Evolutionary conservation across 83 land plant genomes (phyloP).

Genomic region (Larix sibirica): DNA sequence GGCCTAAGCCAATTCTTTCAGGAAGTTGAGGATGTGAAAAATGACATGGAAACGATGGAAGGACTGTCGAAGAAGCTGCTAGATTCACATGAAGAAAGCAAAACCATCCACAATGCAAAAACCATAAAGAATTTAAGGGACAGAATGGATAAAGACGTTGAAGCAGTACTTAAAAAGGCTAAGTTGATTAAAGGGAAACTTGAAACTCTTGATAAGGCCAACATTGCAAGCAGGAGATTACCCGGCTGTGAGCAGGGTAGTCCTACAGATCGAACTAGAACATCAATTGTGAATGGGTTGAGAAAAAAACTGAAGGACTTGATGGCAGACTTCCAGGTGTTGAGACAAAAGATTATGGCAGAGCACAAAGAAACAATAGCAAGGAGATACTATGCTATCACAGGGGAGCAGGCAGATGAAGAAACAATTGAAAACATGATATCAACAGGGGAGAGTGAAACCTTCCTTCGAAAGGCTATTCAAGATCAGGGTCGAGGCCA

Average conservation of each 20-base stretch:
- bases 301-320: constrained; percentile 58
- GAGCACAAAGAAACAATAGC: constrained; percentile 58
- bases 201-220: constrained; percentile 55
- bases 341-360: constrained; percentile 31
- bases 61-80: constrained; percentile 43
- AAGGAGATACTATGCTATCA: constrained; percentile 52
- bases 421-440: constrained; percentile 43
- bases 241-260: constrained; percentile 64
- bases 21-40: constrained; percentile 54
- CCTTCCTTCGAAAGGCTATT: constrained; percentile 59
- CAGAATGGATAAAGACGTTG: constrained; percentile 62
- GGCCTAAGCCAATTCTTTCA: constrained; percentile 56
- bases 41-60: constrained; percentile 43
- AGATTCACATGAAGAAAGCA: constrained; percentile 52
- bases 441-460: constrained; percentile 56
- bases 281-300: constrained; percentile 48
- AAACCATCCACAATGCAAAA: constrained; percentile 42
- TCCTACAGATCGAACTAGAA: constrained; percentile 56
- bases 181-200: constrained; percentile 51
- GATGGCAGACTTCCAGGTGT: constrained; percentile 55
- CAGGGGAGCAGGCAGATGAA: constrained; percentile 52
- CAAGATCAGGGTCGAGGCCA: constrained; percentile 66
- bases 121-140: constrained; percentile 43
- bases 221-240: constrained; percentile 33
- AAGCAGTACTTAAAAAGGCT: constrained; percentile 11